A percentile compares a stretch with the other conserved stretches of the same genome.
Evolutionary conservation across 2,329 filamentous ascomycete species (phyloP).

Genomic region (Aquanectria penicillioides): DNA sequence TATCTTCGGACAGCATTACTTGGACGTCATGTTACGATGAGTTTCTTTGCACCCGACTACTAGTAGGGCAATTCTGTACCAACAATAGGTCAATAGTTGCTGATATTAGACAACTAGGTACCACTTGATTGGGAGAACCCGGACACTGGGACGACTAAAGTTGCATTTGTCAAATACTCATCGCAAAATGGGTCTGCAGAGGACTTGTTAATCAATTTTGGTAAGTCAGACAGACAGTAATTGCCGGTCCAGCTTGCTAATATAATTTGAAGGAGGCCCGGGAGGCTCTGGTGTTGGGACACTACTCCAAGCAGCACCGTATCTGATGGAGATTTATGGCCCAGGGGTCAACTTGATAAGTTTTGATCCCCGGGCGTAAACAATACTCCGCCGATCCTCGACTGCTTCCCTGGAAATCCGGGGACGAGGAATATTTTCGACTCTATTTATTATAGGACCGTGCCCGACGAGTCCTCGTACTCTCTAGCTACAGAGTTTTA

Average conservation of each 20-base stretch:
- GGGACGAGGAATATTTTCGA: slow-evolving; percentile 3
- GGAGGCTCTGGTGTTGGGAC: not conserved
- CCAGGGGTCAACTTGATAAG: not conserved
- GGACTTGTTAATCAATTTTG: slow-evolving; percentile 1
- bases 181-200: not conserved
- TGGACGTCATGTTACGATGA: not conserved
- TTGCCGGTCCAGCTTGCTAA: not conserved
- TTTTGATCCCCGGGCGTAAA: slow-evolving; percentile 55
- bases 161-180: not conserved
- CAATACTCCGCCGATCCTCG: slow-evolving; percentile 46
- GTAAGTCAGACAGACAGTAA: not conserved
- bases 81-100: not conserved
- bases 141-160: not conserved
- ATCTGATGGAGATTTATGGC: not conserved
- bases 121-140: not conserved
- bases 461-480: slow-evolving; percentile 25
- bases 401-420: slow-evolving; percentile 9
- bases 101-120: not conserved
- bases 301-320: not conserved
- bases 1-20: not conserved
- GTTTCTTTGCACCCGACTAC: not conserved
- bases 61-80: not conserved
- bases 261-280: not conserved
- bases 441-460: slow-evolving; percentile 21
- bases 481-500: not conserved